These are phyloP conservation scores for Acacia crassicarpa DNA, from an alignment of 306 rosid species.

Conservation along the genomic window DNA sequence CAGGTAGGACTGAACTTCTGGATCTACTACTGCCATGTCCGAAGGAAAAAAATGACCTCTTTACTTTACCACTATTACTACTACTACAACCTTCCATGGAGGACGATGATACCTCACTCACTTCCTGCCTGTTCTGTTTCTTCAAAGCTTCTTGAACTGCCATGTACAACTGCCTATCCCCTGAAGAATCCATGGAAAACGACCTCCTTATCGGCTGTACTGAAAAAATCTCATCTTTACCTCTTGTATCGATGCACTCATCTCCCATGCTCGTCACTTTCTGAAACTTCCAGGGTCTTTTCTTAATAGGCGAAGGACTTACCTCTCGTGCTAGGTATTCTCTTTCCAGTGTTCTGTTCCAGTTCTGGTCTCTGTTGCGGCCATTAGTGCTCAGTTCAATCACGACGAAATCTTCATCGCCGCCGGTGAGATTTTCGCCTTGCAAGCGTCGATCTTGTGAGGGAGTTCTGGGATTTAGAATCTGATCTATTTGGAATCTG, in stretches of 20 bases:
- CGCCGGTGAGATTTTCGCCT: slow-evolving; percentile 28
- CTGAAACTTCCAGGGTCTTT: slow-evolving; percentile 52
- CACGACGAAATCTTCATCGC: slow-evolving; percentile 68
- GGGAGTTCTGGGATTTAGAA: slow-evolving; percentile 42
- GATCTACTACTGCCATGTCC: slow-evolving; percentile 80
- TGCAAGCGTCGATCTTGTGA: slow-evolving; percentile 40
- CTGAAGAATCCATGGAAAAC: slow-evolving; percentile 87
- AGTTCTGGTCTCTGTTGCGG: slow-evolving; percentile 30
- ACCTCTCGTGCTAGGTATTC: slow-evolving; percentile 38
- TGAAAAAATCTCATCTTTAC: slow-evolving; percentile 70
- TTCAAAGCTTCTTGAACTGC: slow-evolving; percentile 75
- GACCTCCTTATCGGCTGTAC: slow-evolving; percentile 91
- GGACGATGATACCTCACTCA: slow-evolving; percentile 34
- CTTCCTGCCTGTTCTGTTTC: slow-evolving; percentile 47
- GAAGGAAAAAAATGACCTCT: slow-evolving; percentile 81
- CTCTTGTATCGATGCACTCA: slow-evolving; percentile 79
- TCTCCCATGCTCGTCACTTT: slow-evolving; percentile 86
- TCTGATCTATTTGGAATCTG: slow-evolving; percentile 45
- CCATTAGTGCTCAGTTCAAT: slow-evolving; percentile 62
- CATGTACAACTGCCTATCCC: slow-evolving; percentile 70
- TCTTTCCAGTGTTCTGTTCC: slow-evolving; percentile 37
- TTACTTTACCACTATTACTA: slow-evolving; percentile 53
- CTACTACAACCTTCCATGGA: slow-evolving; percentile 59
- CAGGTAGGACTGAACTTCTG: slow-evolving; percentile 64
- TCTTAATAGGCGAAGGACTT: slow-evolving; percentile 51